Percentiles rank a stretch among this genome's conserved stretches.
phyloP scores from a whole-genome alignment of 495 filamentous ascomycete genomes.

The Bathelium albidoporum region DNA sequence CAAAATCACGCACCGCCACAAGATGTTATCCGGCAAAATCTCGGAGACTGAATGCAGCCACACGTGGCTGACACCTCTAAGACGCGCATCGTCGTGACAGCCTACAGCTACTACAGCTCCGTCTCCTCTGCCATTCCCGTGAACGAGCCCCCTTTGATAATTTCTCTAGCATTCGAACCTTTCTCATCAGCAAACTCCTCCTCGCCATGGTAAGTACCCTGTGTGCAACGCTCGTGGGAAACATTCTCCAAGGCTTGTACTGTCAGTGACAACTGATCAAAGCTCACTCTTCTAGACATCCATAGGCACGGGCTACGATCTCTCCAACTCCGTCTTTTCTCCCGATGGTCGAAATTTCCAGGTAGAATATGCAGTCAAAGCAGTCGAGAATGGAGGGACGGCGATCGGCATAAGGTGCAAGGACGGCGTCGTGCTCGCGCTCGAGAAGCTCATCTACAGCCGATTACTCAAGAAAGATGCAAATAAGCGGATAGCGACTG shows the following conservation, averaged over 20 bases:
- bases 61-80: not conserved
- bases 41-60: not conserved
- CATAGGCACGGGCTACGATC: slow-evolving; percentile 98
- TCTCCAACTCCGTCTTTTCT: slow-evolving; percentile 98
- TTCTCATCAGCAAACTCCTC: not conserved
- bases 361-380: slow-evolving; percentile 97
- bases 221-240: not conserved
- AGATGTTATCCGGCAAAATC: not conserved
- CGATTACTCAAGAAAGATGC: slow-evolving; percentile 87
- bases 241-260: not conserved
- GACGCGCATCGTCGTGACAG: slow-evolving; percentile 2
- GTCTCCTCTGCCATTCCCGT: not conserved
- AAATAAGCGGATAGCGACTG: slow-evolving; percentile 91
- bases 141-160: not conserved
- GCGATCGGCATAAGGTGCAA: slow-evolving; percentile 94
- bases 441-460: slow-evolving; percentile 92
- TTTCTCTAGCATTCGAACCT: not conserved
- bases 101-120: not conserved
- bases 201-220: slow-evolving; percentile 18
- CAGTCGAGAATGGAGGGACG: slow-evolving; percentile 95
- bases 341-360: slow-evolving; percentile 98
- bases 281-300: slow-evolving; percentile 57
- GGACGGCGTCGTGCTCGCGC: slow-evolving; percentile 89
- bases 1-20: no score
- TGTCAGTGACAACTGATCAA: slow-evolving; percentile 10